phyloP scores from a whole-genome alignment of 257 asterid genomes.

The Galeopsis tetrahit region DNA sequence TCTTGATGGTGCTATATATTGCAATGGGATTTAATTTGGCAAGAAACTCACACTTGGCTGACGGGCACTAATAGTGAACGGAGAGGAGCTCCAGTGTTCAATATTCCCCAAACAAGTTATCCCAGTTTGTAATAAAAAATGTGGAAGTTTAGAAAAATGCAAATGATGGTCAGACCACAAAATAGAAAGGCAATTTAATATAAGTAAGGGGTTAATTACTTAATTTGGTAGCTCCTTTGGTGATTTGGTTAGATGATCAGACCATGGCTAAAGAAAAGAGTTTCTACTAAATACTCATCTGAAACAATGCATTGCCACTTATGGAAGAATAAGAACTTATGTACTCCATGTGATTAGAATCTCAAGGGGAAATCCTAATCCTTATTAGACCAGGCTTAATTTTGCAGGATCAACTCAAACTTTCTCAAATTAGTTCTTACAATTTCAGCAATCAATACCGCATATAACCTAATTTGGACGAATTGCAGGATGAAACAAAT shows the following conservation, averaged over 20 bases:
- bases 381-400: neutral
- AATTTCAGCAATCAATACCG: neutral
- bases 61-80: neutral
- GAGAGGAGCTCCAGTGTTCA: neutral
- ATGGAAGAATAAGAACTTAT: neutral
- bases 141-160: neutral
- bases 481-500: neutral
- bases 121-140: neutral
- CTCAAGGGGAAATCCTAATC: neutral
- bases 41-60: neutral
- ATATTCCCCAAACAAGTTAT: neutral
- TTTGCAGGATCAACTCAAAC: neutral
- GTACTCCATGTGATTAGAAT: neutral
- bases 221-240: neutral
- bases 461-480: neutral
- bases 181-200: neutral
- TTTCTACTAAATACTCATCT: neutral
- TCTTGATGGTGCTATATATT: neutral
- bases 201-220: neutral
- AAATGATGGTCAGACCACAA: neutral
- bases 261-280: neutral
- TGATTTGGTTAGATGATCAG: neutral
- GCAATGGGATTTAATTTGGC: neutral
- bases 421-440: neutral
- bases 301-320: neutral